A percentile compares a stretch with the other conserved stretches of the same genome.
Conservation (phyloP, 495 filamentous ascomycete species). For the Penicillium chermesinum region DNA sequence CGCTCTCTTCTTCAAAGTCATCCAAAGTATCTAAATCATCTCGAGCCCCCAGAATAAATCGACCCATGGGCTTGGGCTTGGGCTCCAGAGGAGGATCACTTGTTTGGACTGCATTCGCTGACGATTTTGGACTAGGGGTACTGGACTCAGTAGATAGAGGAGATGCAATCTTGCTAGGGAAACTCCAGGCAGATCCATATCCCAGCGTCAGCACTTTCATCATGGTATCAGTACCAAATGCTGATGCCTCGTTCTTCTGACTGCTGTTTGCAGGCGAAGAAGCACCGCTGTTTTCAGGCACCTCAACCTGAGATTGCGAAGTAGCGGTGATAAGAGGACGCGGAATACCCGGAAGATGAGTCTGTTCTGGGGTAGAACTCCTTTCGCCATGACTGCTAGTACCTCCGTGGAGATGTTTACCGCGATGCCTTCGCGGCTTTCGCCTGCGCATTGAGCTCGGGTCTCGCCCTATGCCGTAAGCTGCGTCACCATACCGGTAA, state of each 20-base stretch:
- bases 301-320: conserved; percentile 17
- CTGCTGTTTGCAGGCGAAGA: conserved; percentile 16
- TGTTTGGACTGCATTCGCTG: not conserved
- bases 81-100: not conserved
- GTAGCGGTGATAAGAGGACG: conserved; percentile 37
- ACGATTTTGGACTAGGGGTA: not conserved
- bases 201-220: conserved; percentile 60
- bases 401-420: conserved; percentile 7
- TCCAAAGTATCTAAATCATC: conserved; percentile 25
- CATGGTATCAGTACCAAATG: conserved; percentile 40
- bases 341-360: conserved; percentile 39
- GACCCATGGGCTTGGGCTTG: conserved; percentile 3
- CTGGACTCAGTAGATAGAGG: conserved; percentile 13
- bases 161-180: conserved; percentile 25
- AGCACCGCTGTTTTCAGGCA: conserved; percentile 11
- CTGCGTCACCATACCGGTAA: conserved; percentile 67
- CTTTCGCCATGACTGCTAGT: not conserved
- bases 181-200: conserved; percentile 56
- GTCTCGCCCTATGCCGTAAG: conserved; percentile 77
- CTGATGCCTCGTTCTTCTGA: conserved; percentile 18
- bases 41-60: conserved; percentile 23
- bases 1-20: conserved; percentile 26
- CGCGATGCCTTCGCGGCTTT: conserved; percentile 29
- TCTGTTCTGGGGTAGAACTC: conserved; percentile 20
- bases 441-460: conserved; percentile 52